Base-by-base conservation (phyloP, 2,329 filamentous ascomycete genomes). In the Alternaria metachromatica region DNA sequence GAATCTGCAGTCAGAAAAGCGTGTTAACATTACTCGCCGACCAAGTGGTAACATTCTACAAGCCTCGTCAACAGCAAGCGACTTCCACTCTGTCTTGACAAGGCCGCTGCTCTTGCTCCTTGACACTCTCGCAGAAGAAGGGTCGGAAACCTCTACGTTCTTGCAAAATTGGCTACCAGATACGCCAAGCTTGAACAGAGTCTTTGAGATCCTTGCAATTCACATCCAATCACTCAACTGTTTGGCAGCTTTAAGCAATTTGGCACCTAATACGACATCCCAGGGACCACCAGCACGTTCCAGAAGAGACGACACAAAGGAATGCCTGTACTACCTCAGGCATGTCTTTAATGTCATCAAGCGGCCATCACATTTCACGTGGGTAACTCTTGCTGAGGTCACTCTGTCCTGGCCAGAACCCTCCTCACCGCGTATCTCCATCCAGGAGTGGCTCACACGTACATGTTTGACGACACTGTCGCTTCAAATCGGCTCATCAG, bases 41-140 rank as follows among this genome's bases (percentile, higher is more conserved):
- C 58, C 70, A 6, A 78, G 68, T 66, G 80, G 68, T 57, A 78
- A 30, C 73, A 70, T 68, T 50, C 72, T 59, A 58, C 70, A 67
- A 54, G 69, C 54, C 53, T 70, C 63, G 41, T 78, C 72, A 49
- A 68, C 75, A 5, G 68, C 86, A 80, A 73, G 88, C 26, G 84
- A 90, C 67, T 92, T 90, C 74, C 88, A 92, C 70, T 82, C 90
- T 6, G 90, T 97, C 82, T 84, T 98, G 44, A 90, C 90, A 6
- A 88, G 93, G 54, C 95, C 95, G 1, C 80, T 97, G 18, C 91
- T 97, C 66, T 81, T 97, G 11, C 86, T 96, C 66, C 83, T 98
- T 25, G 95, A 98, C 78, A 87, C 90, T 1, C 83, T 98, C 1
- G 81, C 87, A 18, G 90, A 94, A 62, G 89, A 93, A 63, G 86